A percentile compares a stretch with the other conserved stretches of the same genome.
Evolutionary conservation across 371 early-diverging fungal species (phyloP).

Genomic region (Lichtheimia hyalospora): DNA sequence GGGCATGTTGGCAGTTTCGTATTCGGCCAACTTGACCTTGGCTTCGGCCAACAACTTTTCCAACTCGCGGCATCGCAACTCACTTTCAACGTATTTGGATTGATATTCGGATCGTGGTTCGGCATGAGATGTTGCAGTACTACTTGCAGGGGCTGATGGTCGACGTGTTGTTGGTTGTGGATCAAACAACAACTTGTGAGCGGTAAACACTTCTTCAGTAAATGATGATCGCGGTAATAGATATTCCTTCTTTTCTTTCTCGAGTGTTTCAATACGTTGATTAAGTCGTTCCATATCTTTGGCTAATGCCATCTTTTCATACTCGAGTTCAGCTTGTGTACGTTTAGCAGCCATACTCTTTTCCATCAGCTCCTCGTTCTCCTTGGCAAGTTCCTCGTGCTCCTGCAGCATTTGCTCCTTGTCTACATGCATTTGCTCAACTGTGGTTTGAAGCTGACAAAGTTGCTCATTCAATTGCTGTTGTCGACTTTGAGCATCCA

Average conservation of each 20-base stretch:
- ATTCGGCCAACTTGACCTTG: slow-evolving; percentile 46
- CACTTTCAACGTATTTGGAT: slow-evolving; percentile 39
- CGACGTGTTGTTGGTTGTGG: slow-evolving; percentile 13
- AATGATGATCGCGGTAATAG: slow-evolving; percentile 42
- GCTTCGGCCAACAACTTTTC: slow-evolving; percentile 52
- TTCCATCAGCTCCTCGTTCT: slow-evolving; percentile 35
- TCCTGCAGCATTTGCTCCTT: slow-evolving; percentile 31
- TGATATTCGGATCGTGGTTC: slow-evolving; percentile 24
- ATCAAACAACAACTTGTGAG: slow-evolving; percentile 36
- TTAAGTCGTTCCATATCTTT: slow-evolving; percentile 36
- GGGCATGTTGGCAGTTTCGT: slow-evolving; percentile 27
- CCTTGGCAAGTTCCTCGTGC: slow-evolving; percentile 34
- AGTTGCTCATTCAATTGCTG: slow-evolving; percentile 17
- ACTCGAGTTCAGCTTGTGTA: slow-evolving; percentile 37
- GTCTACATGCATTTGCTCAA: slow-evolving; percentile 13
- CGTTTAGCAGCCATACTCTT: slow-evolving; percentile 40
- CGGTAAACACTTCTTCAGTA: slow-evolving; percentile 50
- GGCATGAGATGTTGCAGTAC: not conserved
- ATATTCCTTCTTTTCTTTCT: slow-evolving; percentile 41
- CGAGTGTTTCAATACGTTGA: slow-evolving; percentile 22
- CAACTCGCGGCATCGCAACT: slow-evolving; percentile 48
- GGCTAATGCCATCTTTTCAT: slow-evolving; percentile 34
- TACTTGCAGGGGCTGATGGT: no score
- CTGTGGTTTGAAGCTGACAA: slow-evolving; percentile 8
- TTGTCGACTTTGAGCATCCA: slow-evolving; percentile 19